Conservation (phyloP, 2,329 filamentous ascomycete genomes). For the Colletotrichum filicis region DNA sequence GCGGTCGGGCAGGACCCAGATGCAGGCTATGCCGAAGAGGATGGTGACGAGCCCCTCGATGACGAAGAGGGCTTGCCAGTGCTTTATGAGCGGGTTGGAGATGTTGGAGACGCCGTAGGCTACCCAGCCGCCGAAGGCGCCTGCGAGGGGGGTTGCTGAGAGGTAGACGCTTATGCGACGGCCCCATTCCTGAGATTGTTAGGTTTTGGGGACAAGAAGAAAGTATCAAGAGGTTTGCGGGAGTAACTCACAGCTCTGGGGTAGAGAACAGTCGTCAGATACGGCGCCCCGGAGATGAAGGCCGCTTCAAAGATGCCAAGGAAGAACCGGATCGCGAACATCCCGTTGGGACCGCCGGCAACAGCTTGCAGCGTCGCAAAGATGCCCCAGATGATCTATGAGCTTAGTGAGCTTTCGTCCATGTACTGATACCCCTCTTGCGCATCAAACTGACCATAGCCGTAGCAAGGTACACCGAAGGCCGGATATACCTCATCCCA, state of each 20-base stretch:
- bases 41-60: slow-evolving; percentile 49
- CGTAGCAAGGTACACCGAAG: slow-evolving; percentile 23
- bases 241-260: slow-evolving; percentile 45
- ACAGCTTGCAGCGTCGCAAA: slow-evolving; percentile 23
- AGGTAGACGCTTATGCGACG: slow-evolving; percentile 67
- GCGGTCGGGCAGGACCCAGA: slow-evolving; percentile 37
- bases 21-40: slow-evolving; percentile 40
- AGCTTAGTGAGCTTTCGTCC: not conserved
- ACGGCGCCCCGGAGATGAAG: slow-evolving; percentile 60
- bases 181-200: slow-evolving; percentile 39
- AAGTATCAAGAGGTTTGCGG: too few species aligned
- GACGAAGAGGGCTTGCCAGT: slow-evolving; percentile 45
- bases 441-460: slow-evolving; percentile 5
- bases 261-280: slow-evolving; percentile 64
- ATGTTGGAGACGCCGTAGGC: slow-evolving; percentile 51
- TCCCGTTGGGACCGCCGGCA: slow-evolving; percentile 13
- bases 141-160: slow-evolving; percentile 63
- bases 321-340: slow-evolving; percentile 53
- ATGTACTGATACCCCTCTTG: not conserved
- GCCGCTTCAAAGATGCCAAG: slow-evolving; percentile 60
- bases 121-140: slow-evolving; percentile 50
- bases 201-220: too few species aligned
- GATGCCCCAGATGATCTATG: slow-evolving; percentile 19
- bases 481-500: slow-evolving; percentile 22
- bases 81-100: slow-evolving; percentile 41